These are phyloP conservation scores for Xylariaceae sp. DNA, from an alignment of 2,329 filamentous ascomycete genomes.

Conservation along the genomic window DNA sequence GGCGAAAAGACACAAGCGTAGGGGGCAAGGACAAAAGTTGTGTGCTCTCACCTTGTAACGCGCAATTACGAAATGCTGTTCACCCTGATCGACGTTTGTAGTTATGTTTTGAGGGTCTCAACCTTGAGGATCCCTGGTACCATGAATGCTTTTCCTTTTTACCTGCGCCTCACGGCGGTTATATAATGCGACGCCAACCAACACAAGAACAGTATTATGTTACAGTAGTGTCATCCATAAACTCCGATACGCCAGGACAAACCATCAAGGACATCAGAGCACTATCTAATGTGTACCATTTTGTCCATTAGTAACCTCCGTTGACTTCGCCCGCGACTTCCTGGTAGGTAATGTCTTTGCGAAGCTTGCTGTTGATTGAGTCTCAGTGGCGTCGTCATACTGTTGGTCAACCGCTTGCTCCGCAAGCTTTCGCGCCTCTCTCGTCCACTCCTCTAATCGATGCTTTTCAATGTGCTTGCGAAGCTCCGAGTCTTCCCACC, in stretches of 20 bases:
- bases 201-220: constrained; percentile 29
- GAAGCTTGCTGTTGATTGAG: constrained; percentile 16
- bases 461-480: constrained; percentile 69
- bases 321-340: constrained; percentile 26
- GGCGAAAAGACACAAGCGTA: no score
- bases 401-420: constrained; percentile 40
- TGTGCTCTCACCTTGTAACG: no score
- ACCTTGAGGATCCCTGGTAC: constrained; percentile 1
- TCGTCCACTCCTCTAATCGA: constrained; percentile 72
- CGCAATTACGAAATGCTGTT: no score
- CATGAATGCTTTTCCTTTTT: constrained; percentile 30
- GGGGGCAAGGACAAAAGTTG: no score
- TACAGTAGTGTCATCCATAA: constrained; percentile 26
- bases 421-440: constrained; percentile 39
- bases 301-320: constrained; percentile 33
- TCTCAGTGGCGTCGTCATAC: constrained; percentile 38
- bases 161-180: constrained; percentile 31
- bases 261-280: constrained; percentile 14
- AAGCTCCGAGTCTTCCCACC: constrained; percentile 73
- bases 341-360: constrained; percentile 7
- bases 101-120: constrained; percentile 9
- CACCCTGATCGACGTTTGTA: not conserved
- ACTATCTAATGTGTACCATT: constrained; percentile 35
- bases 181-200: constrained; percentile 34
- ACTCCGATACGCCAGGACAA: constrained; percentile 33